phyloP scores from a whole-genome alignment of 2,329 filamentous ascomycete genomes.

The Chaetomiaceae sp. region DNA sequence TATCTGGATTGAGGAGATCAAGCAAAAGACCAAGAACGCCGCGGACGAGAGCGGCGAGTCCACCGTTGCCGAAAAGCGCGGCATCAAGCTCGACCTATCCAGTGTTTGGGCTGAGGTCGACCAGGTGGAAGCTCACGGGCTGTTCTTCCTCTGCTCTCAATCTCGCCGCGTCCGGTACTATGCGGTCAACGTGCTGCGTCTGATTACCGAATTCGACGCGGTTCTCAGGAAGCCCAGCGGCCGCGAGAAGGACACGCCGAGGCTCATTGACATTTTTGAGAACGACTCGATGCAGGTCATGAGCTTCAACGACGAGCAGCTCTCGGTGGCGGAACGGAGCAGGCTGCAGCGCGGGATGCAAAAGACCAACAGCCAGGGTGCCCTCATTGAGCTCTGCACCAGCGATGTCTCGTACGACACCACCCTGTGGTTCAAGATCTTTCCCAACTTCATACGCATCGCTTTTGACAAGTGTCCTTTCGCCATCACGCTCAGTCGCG shows the following conservation, averaged over 20 bases:
- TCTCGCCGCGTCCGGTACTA: slow-evolving; percentile 84
- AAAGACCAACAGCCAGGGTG: slow-evolving; percentile 76
- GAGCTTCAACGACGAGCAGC: slow-evolving; percentile 85
- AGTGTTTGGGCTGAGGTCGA: slow-evolving; percentile 91
- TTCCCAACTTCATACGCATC: slow-evolving; percentile 88
- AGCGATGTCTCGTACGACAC: slow-evolving; percentile 94
- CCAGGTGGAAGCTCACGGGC: slow-evolving; percentile 90
- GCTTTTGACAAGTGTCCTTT: slow-evolving; percentile 89
- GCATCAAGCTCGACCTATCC: slow-evolving; percentile 76
- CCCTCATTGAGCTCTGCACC: slow-evolving; percentile 87
- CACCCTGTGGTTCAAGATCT: slow-evolving; percentile 96
- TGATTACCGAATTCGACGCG: slow-evolving; percentile 90
- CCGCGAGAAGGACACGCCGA: slow-evolving; percentile 57
- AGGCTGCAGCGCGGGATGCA: slow-evolving; percentile 86
- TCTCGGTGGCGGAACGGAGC: slow-evolving; percentile 89
- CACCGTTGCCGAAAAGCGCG: slow-evolving; percentile 61
- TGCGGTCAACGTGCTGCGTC: slow-evolving; percentile 83
- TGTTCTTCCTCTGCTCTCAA: slow-evolving; percentile 97
- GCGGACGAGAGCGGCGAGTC: slow-evolving; percentile 61
- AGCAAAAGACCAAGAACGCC: slow-evolving; percentile 74
- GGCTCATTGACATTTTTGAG: slow-evolving; percentile 89
- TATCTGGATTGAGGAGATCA: slow-evolving; percentile 98
- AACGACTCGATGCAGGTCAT: slow-evolving; percentile 84
- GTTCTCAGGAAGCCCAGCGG: slow-evolving; percentile 67
- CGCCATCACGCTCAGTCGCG: slow-evolving; percentile 82